A percentile compares a stretch with the other conserved stretches of the same genome.
phyloP scores from a whole-genome alignment of 164 flowering plant species.

The Liquidambar formosana region DNA sequence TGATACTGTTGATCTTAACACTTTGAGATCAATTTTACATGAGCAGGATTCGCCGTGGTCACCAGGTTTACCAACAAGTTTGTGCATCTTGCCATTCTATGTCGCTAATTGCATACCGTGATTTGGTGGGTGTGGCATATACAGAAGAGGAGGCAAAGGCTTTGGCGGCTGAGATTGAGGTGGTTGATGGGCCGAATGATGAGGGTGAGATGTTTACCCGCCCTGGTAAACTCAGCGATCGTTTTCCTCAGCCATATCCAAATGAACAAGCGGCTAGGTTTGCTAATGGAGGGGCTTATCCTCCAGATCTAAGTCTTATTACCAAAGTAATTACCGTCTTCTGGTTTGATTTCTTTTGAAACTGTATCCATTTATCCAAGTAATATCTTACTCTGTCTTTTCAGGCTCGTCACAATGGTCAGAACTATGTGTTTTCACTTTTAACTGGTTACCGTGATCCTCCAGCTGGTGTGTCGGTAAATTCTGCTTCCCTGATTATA shows the following conservation, averaged over 20 bases:
- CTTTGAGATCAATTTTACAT: constrained; percentile 7
- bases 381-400: constrained; percentile 10
- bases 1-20: background rate
- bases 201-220: constrained; percentile 95
- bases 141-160: constrained; percentile 86
- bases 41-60: constrained; percentile 85
- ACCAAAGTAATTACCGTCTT: constrained; percentile 54
- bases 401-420: constrained; percentile 95
- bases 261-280: constrained; percentile 87
- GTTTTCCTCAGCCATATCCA: constrained; percentile 77
- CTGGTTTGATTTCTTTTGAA: background rate
- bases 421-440: constrained; percentile 86
- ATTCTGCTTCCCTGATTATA: constrained; percentile 10
- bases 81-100: constrained; percentile 92
- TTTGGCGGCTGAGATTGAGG: constrained; percentile 94
- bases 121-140: constrained; percentile 87
- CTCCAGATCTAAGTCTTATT: constrained; percentile 85
- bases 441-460: constrained; percentile 90
- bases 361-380: background rate
- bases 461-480: constrained; percentile 87
- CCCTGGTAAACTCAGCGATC: constrained; percentile 88
- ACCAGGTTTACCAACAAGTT: constrained; percentile 86
- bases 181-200: constrained; percentile 87
- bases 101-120: constrained; percentile 84
- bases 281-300: constrained; percentile 93